These are phyloP conservation scores for Ambrosia trifida DNA, from an alignment of 129 eudicot species.

Conservation along the genomic window DNA sequence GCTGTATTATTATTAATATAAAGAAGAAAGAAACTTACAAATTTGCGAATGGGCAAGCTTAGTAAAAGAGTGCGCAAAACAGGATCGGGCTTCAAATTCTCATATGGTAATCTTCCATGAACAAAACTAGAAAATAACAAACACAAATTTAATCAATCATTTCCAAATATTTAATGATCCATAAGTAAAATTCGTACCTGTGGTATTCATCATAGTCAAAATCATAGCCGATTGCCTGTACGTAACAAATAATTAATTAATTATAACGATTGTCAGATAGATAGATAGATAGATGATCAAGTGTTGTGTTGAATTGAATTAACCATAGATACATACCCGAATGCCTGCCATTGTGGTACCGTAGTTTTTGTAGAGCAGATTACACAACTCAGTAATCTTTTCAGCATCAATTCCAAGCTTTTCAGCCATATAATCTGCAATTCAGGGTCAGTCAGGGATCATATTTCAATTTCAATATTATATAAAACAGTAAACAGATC, in stretches of 20 bases:
- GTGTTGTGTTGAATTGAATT: neutral
- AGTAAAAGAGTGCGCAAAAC: conserved; percentile 68
- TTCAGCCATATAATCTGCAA: conserved; percentile 82
- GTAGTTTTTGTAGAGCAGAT: conserved; percentile 76
- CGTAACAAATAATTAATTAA: neutral
- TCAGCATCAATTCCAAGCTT: conserved; percentile 72
- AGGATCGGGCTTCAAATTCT: conserved; percentile 89
- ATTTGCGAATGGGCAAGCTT: conserved; percentile 85
- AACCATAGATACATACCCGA: conserved; percentile 42
- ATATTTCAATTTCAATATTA: too few species aligned
- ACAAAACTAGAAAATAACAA: conserved; percentile 52
- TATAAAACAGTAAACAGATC: neutral
- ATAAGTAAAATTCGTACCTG: conserved; percentile 37
- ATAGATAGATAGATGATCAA: too few species aligned
- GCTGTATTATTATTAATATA: too few species aligned
- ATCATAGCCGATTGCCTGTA: conserved; percentile 92
- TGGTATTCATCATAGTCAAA: conserved; percentile 96
- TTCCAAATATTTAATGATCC: neutral
- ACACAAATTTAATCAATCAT: neutral
- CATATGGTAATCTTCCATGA: conserved; percentile 94
- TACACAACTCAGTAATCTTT: conserved; percentile 58
- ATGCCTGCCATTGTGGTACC: conserved; percentile 98
- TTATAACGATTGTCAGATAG: too few species aligned
- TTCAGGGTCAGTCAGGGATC: neutral
- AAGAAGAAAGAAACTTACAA: conserved; percentile 46